phyloP scores from a whole-genome alignment of 345 rosid genomes.

The Eutrema yunnanense region DNA sequence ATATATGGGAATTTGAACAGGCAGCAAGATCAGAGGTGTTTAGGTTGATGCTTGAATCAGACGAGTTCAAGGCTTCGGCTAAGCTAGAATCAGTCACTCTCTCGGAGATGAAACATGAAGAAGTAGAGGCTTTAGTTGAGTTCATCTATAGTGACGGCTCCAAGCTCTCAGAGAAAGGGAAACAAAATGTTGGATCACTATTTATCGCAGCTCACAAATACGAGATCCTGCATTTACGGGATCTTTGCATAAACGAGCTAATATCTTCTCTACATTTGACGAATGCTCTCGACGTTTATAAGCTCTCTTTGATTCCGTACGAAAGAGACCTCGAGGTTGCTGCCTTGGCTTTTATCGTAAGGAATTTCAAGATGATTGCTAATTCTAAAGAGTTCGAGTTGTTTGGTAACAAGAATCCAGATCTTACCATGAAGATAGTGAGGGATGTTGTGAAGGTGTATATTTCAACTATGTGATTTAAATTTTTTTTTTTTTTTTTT shows the following conservation, averaged over 20 bases:
- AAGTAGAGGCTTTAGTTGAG: constrained; percentile 5
- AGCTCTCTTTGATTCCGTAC: not conserved
- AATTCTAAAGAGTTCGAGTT: not conserved
- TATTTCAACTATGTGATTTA: no score
- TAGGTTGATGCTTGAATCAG: not conserved
- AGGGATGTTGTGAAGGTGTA: not conserved
- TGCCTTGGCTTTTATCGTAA: not conserved
- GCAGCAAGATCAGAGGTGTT: constrained; percentile 5
- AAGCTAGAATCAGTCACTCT: not conserved
- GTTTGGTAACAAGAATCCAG: not conserved
- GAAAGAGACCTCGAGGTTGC: not conserved
- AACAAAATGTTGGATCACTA: not conserved
- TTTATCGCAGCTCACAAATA: not conserved
- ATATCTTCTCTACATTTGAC: not conserved
- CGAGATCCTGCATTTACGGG: not conserved
- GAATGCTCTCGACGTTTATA: not conserved
- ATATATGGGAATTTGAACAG: not conserved
- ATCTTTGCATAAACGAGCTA: not conserved
- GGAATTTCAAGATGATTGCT: not conserved
- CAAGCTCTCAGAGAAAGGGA: not conserved
- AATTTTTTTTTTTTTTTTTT: not conserved
- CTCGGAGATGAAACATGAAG: not conserved
- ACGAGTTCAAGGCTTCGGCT: not conserved
- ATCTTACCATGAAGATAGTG: not conserved
- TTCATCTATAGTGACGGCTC: not conserved